Base-by-base conservation (phyloP, 305 asterid species). In the Solanum hybrid region DNA sequence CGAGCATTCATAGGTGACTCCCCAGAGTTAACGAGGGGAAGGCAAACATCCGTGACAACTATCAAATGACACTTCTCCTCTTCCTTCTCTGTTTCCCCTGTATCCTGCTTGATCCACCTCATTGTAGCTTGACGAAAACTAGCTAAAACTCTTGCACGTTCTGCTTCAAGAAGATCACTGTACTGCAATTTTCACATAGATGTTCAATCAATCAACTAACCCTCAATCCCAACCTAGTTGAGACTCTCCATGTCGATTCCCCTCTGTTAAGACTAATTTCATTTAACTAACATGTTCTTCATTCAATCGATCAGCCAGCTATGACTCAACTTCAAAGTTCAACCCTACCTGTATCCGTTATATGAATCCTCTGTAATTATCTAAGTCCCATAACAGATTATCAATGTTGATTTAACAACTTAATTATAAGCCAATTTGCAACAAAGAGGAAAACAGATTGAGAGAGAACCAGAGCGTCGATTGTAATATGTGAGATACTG, bases 11-110 rank as follows among this genome's bases (percentile, higher is more conserved):
- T 89, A 80, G 96, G 94, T n/a, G 91, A 94, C 92, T 97, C 99
- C 26, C 93, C 94, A 16, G 96, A 92, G 86, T 95, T 95, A 86
- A 95, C 90, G 64, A 95, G 93, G 8, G 98, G 99, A 91, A 97
- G 95, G 91, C 99, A 97, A 85, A 95, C 97, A 94, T 97, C 99
- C 0, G 99, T 97, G 61, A 95, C 96, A 89, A 97, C 95, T 74
- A 97, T 87, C 95, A 97, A 89, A 88, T 93, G 95, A 8, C 98
- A 96, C 90, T 95, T 95, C 89, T 93, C 95, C 91, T 93, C 94
- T 57, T 93, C 94, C 84, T 91, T 91, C 79, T 91, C 96, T 28
- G 84, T 90, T 37, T 92, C 95, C 89, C 90, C 93, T 33, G 93
- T 94, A 86, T 91, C 94, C 89, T 93, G 82, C 90, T 89, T 93